phyloP scores from a whole-genome alignment of 768 basidiomycete species.

The Leccinum ochraceum region DNA sequence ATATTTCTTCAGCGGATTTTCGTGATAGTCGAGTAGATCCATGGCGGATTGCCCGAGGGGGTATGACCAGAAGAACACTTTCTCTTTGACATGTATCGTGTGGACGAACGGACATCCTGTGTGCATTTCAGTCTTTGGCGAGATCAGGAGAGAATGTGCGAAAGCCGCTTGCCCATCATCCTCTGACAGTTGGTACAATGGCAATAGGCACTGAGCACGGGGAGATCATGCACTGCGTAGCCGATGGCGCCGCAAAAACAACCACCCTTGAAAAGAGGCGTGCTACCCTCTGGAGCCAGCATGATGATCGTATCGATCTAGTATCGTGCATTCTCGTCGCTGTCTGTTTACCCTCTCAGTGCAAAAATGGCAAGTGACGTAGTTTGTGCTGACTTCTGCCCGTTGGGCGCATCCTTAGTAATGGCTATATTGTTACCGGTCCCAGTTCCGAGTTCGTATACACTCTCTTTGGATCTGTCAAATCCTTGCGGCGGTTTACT shows the following conservation, averaged over 20 bases:
- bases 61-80: constrained; percentile 53
- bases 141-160: not conserved
- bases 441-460: no score
- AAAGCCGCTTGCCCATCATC: constrained; percentile 46
- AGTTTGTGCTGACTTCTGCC: no score
- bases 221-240: constrained; percentile 48
- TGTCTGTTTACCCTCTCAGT: no score
- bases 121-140: constrained; percentile 1
- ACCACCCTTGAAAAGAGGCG: constrained; percentile 42
- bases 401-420: no score
- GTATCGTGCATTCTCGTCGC: no score
- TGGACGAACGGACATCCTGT: constrained; percentile 55
- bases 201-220: constrained; percentile 61
- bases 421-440: no score
- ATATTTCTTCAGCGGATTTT: constrained; percentile 50
- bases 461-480: no score
- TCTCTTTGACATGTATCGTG: constrained; percentile 54
- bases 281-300: constrained; percentile 13
- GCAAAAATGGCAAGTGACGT: no score
- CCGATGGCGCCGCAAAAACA: constrained; percentile 61
- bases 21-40: constrained; percentile 46
- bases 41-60: constrained; percentile 29
- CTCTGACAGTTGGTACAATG: constrained; percentile 73
- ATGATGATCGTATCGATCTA: constrained; percentile 5
- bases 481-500: not conserved